Evolutionary conservation across 2,329 filamentous ascomycete species (phyloP).

Genomic region (Parastagonospora nodorum): DNA sequence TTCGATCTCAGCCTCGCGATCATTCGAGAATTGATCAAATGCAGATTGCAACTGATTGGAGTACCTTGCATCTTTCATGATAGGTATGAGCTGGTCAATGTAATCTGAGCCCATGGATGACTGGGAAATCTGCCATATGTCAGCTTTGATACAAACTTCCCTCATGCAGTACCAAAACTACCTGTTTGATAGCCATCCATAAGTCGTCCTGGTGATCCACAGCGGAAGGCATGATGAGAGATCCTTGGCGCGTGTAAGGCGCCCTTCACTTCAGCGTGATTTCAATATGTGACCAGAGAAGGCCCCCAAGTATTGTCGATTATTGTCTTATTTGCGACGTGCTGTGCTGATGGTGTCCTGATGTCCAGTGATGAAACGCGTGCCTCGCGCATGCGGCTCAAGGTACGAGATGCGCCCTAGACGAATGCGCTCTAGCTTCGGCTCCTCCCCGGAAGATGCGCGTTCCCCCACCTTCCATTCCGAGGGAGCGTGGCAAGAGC

Average conservation of each 20-base stretch:
- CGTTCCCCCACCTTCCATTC: slow-evolving; percentile 22
- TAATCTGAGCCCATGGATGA: slow-evolving; percentile 92
- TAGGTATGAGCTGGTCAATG: slow-evolving; percentile 91
- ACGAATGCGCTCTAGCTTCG: slow-evolving; percentile 2
- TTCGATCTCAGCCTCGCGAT: slow-evolving; percentile 90
- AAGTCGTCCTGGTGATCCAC: slow-evolving; percentile 55
- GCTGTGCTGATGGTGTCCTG: background rate
- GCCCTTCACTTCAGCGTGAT: background rate
- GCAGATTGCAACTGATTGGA: slow-evolving; percentile 79
- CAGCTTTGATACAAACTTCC: background rate
- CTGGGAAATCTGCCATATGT: slow-evolving; percentile 75
- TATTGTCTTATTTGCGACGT: background rate
- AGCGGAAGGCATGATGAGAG: slow-evolving; percentile 38
- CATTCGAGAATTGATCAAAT: slow-evolving; percentile 79
- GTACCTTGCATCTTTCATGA: slow-evolving; percentile 85
- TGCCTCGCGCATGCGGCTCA: slow-evolving; percentile 13
- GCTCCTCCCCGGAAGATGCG: slow-evolving; percentile 6
- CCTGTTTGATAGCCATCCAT: slow-evolving; percentile 56
- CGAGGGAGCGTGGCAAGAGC: slow-evolving; percentile 12
- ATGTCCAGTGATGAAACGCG: slow-evolving; percentile 19
- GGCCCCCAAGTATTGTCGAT: background rate
- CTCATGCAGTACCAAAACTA: slow-evolving; percentile 28
- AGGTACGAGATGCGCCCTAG: slow-evolving; percentile 4
- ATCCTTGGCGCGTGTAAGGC: slow-evolving; percentile 8
- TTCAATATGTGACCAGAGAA: no score